Conservation (phyloP, 805 yeast species). For the Saturnispora halmiae region DNA sequence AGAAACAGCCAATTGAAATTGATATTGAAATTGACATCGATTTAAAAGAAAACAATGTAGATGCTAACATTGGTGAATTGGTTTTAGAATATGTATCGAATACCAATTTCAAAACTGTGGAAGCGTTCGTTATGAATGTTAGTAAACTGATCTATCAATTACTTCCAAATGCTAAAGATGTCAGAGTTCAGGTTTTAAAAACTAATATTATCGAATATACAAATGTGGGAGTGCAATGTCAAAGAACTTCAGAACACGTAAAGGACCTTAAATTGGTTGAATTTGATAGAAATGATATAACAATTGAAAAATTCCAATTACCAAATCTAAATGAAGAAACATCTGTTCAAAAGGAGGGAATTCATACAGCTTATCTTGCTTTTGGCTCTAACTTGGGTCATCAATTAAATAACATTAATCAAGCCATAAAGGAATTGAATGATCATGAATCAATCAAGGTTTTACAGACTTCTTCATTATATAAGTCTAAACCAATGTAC, state of each 20-base stretch:
- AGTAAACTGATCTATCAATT: slow-evolving; percentile 30
- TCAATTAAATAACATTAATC: slow-evolving; percentile 49
- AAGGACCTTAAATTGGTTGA: slow-evolving; percentile 16
- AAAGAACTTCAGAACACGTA: slow-evolving; percentile 38
- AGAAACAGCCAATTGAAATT: slow-evolving; percentile 64
- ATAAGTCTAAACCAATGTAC: slow-evolving; percentile 91
- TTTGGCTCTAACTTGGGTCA: slow-evolving; percentile 87
- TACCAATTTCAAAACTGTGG: slow-evolving; percentile 87
- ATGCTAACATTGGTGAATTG: slow-evolving; percentile 33
- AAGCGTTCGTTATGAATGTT: slow-evolving; percentile 73
- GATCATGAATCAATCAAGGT: slow-evolving; percentile 34
- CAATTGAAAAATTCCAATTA: slow-evolving; percentile 16
- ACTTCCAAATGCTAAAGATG: slow-evolving; percentile 12
- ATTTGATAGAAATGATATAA: slow-evolving; percentile 17
- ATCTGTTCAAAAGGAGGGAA: slow-evolving; percentile 5
- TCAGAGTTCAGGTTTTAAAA: slow-evolving; percentile 62
- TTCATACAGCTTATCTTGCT: slow-evolving; percentile 62
- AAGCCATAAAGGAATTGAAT: slow-evolving; percentile 43
- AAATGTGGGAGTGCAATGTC: slow-evolving; percentile 77
- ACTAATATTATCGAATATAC: slow-evolving; percentile 85
- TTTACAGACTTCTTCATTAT: slow-evolving; percentile 61
- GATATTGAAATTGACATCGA: slow-evolving; percentile 42
- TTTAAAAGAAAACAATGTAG: slow-evolving; percentile 24
- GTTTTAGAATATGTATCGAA: slow-evolving; percentile 56
- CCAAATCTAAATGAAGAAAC: slow-evolving; percentile 26